phyloP scores from a whole-genome alignment of 1,284 basidiomycete genomes.

The Cystobasidiaceae sp. region DNA sequence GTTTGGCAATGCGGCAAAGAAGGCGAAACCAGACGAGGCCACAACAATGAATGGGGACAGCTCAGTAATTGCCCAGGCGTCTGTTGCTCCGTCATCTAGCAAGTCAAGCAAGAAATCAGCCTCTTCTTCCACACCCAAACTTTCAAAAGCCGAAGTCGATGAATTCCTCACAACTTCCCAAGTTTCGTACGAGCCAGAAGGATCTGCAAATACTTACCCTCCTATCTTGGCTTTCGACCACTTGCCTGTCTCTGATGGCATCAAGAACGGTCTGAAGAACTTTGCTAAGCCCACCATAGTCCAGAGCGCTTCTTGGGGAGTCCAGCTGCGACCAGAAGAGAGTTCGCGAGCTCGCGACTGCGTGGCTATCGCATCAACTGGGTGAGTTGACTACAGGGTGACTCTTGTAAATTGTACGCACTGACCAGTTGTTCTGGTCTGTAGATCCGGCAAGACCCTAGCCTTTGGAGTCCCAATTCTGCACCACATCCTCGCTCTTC shows the following conservation, averaged over 20 bases:
- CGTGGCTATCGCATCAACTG: constrained; percentile 96
- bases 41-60: not conserved
- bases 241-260: constrained; percentile 58
- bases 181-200: constrained; percentile 62
- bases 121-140: constrained; percentile 9
- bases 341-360: constrained; percentile 57
- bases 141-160: constrained; percentile 52
- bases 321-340: constrained; percentile 58
- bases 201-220: constrained; percentile 51
- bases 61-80: no score
- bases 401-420: not conserved
- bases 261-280: constrained; percentile 59
- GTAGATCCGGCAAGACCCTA: constrained; percentile 75
- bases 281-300: constrained; percentile 93
- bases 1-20: constrained; percentile 40
- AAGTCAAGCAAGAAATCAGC: no score
- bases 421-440: not conserved
- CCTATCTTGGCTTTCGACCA: constrained; percentile 78
- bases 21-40: constrained; percentile 44
- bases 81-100: no score
- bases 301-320: constrained; percentile 93
- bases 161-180: constrained; percentile 66
- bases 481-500: constrained; percentile 59
- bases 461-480: constrained; percentile 92
- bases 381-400: constrained; percentile 55